phyloP scores from a whole-genome alignment of 352 stramenopile species.

The Achlya hypogyna region DNA sequence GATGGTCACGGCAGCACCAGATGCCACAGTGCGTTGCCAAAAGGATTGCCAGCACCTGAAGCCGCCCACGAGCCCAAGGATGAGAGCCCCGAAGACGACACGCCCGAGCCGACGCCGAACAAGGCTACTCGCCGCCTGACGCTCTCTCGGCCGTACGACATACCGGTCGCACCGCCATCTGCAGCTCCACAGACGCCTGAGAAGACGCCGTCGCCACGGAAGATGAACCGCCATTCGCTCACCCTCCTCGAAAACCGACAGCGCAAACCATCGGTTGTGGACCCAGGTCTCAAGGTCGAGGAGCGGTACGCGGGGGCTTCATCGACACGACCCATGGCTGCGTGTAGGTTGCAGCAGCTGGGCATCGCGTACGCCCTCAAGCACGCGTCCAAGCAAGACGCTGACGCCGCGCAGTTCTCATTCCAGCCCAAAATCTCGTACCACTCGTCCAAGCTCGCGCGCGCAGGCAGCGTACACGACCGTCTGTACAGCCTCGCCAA shows the following conservation, averaged over 20 bases:
- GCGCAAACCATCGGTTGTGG: neutral
- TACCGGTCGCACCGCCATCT: neutral
- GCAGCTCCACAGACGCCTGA: too few relatives aligned
- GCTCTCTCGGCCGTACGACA: neutral
- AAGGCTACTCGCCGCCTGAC: neutral
- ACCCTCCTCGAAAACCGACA: neutral
- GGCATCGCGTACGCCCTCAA: constrained; percentile 64
- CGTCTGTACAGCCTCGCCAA: constrained; percentile 41
- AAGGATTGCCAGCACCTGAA: neutral
- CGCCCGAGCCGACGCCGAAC: neutral
- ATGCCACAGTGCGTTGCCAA: neutral
- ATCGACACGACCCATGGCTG: constrained; percentile 7
- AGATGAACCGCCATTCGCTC: neutral
- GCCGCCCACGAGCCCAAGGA: neutral
- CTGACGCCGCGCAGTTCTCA: constrained; percentile 23
- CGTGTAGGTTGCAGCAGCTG: constrained; percentile 54
- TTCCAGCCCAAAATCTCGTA: constrained; percentile 36
- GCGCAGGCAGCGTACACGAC: constrained; percentile 34
- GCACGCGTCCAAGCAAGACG: constrained; percentile 55
- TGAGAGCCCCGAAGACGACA: neutral
- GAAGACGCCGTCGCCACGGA: neutral
- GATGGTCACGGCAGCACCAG: neutral
- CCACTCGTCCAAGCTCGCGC: constrained; percentile 39
- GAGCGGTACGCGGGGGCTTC: constrained; percentile 60
- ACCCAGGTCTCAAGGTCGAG: constrained; percentile 35